These are phyloP conservation scores for Yarrowia porcina DNA, from an alignment of 805 yeast genomes.

Conservation along the genomic window DNA sequence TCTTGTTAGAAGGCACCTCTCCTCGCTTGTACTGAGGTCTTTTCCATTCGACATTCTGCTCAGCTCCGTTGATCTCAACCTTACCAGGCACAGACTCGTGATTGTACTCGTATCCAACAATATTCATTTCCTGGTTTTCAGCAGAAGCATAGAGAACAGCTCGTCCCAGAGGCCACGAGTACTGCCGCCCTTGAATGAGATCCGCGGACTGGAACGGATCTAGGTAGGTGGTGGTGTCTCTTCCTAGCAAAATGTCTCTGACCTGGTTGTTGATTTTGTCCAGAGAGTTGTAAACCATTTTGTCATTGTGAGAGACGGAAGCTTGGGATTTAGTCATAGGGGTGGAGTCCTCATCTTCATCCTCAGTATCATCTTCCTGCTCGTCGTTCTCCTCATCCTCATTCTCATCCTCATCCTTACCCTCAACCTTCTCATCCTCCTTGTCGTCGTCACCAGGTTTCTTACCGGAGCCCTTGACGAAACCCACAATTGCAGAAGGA, in stretches of 20 bases:
- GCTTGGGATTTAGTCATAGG: background rate
- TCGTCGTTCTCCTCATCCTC: background rate
- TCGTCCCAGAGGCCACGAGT: conserved; percentile 94
- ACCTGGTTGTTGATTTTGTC: background rate
- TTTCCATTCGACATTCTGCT: conserved; percentile 14
- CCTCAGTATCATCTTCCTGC: no score
- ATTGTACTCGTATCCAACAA: conserved; percentile 2
- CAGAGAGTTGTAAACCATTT: background rate
- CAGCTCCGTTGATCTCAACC: conserved; percentile 18
- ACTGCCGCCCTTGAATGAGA: conserved; percentile 74
- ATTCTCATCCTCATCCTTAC: background rate
- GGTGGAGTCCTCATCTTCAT: background rate
- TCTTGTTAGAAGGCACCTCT: background rate
- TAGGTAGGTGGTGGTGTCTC: conserved; percentile 7
- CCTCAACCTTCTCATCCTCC: background rate
- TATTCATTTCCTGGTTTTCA: conserved; percentile 37
- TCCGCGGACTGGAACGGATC: conserved; percentile 77
- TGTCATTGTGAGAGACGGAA: background rate
- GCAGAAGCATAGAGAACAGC: conserved; percentile 80
- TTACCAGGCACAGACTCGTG: background rate
- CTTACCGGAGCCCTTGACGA: conserved; percentile 5
- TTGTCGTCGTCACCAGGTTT: background rate
- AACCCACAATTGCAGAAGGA: background rate
- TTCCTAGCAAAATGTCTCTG: background rate
- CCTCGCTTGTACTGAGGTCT: conserved; percentile 14